phyloP scores from a whole-genome alignment of 495 filamentous ascomycete genomes.

The Penicillium salamii region DNA sequence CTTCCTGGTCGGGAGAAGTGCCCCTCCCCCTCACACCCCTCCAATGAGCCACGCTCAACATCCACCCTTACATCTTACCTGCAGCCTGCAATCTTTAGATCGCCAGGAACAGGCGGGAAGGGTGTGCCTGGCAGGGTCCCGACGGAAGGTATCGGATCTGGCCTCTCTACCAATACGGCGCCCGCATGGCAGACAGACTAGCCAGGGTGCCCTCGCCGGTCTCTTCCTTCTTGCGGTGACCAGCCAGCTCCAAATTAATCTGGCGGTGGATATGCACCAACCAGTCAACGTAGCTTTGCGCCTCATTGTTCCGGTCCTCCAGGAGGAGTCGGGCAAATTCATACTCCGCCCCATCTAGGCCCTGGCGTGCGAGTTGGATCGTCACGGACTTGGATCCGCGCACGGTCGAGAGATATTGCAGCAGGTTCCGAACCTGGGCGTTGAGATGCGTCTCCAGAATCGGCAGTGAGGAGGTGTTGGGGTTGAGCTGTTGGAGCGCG shows the following conservation, averaged over 20 bases:
- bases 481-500: constrained; percentile 71
- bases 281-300: constrained; percentile 98
- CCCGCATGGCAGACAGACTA: constrained; percentile 65
- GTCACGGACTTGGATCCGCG: constrained; percentile 85
- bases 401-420: constrained; percentile 78
- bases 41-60: background rate
- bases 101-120: background rate
- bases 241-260: constrained; percentile 82
- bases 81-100: constrained; percentile 9
- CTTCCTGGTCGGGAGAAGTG: constrained; percentile 9
- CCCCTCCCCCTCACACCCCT: background rate
- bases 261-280: constrained; percentile 90
- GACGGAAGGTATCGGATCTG: background rate
- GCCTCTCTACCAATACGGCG: constrained; percentile 64
- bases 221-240: constrained; percentile 75
- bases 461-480: constrained; percentile 65
- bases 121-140: constrained; percentile 7
- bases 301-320: constrained; percentile 96
- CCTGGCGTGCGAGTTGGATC: constrained; percentile 89
- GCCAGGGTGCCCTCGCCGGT: constrained; percentile 51
- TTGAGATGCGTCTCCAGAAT: constrained; percentile 91
- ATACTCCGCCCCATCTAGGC: constrained; percentile 91
- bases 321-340: constrained; percentile 90
- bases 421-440: constrained; percentile 87
- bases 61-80: constrained; percentile 1